Evolutionary conservation across 1,284 basidiomycete species (phyloP), one percentile per base, ranked within the genome.

Genomic region (Ustilago trichophora): DNA sequence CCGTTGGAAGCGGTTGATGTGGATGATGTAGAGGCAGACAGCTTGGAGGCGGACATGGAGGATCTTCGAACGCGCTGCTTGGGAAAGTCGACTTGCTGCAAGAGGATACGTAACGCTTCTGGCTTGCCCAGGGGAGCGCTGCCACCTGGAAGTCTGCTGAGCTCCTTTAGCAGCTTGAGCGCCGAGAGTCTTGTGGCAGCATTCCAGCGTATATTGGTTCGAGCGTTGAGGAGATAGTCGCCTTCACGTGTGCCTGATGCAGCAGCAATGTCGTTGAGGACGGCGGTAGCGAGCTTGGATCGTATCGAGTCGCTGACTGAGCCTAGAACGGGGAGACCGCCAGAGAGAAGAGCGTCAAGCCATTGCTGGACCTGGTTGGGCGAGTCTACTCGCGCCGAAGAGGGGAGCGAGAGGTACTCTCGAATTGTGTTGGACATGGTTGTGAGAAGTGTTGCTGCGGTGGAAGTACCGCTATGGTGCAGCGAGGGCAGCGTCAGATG

Each of bases 121-220:
- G 51, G 43, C 21, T 55, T 54, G 24, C 47, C 59, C 13, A 68
- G 36, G 13, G 69, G 66, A 4, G 53, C 42, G 29, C 72, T 76
- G 11, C 69, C 72, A 15, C 69, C 72, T 6, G 74, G 62, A 3
- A 75, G 40, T 1, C 74, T 53, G 32, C 63, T 72, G 33, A 75
- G 62, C 56, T 75, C 74, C 31, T 76, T 76, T 44, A 76, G 69
- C 10, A 65, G 24, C 35, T 48, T 55, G 40, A 74, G 49, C 21
- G 72, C 65, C 8, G 55, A 47, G 4, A 74, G 48, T 12, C 72
- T 59, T 5, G 34, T 49, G 8, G 42, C 19, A 21, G 67, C 25
- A 18, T 56, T 47, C 67, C 67, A 70, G 2, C 53, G 49, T 13
- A 44, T 42, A 18, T 49, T 21, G 29, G 24, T 31, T 10, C 67